These are phyloP conservation scores for Epichloe sibirici DNA, from an alignment of 2,329 filamentous ascomycete species.

Conservation along the genomic window DNA sequence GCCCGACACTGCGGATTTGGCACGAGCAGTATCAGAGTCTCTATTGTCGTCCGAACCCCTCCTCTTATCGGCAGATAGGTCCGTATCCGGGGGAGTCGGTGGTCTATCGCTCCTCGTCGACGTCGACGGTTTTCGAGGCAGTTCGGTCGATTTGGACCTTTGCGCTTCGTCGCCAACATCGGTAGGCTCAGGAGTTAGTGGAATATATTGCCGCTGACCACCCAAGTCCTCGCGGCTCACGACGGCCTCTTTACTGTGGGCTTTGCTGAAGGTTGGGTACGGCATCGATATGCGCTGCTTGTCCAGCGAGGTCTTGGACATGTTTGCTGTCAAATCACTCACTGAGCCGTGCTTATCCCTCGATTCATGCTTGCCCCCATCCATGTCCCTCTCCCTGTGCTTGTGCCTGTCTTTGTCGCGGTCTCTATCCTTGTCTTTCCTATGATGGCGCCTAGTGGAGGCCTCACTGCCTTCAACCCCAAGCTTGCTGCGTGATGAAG, in stretches of 20 bases:
- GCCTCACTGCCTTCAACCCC: constrained; percentile 28
- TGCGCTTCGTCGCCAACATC: constrained; percentile 39
- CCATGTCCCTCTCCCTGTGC: constrained; percentile 22
- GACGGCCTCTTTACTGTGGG: constrained; percentile 79
- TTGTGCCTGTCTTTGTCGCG: constrained; percentile 21
- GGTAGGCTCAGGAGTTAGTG: constrained; percentile 58
- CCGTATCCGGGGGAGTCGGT: constrained; percentile 54
- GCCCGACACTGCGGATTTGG: constrained; percentile 32
- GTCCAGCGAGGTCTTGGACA: constrained; percentile 25
- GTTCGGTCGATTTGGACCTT: constrained; percentile 36
- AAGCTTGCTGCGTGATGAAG: constrained; percentile 29
- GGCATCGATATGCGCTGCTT: constrained; percentile 44
- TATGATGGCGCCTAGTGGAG: constrained; percentile 21
- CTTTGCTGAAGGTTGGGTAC: constrained; percentile 79
- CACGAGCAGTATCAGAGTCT: constrained; percentile 16
- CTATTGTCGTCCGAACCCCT: constrained; percentile 24
- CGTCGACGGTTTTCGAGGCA: constrained; percentile 24
- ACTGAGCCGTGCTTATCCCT: constrained; percentile 23
- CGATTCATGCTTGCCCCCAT: constrained; percentile 22
- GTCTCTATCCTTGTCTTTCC: constrained; percentile 17
- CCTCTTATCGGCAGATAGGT: constrained; percentile 35
- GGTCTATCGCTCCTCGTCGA: constrained; percentile 35
- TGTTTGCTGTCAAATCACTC: constrained; percentile 38
- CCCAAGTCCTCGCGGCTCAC: constrained; percentile 45
- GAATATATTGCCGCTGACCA: constrained; percentile 23